phyloP scores from a whole-genome alignment of 177 flowering plant genomes.

The Tripterygium wilfordii region DNA sequence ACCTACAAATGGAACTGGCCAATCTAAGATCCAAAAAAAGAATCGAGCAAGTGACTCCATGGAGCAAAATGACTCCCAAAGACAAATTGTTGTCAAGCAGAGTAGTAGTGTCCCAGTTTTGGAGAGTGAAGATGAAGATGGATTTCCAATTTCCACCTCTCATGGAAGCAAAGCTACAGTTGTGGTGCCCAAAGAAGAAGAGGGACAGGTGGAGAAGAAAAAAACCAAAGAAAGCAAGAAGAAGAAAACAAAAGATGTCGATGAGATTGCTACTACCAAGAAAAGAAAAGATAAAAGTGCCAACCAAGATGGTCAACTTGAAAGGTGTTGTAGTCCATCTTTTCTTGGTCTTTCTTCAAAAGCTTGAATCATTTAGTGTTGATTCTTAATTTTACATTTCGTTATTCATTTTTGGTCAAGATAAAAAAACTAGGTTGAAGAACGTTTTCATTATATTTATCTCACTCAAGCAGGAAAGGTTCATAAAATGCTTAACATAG shows the following conservation, averaged over 20 bases:
- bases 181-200: conserved; percentile 16
- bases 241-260: conserved; percentile 29
- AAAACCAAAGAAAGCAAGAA: conserved; percentile 25
- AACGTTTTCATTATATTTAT: too few relatives aligned
- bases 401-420: too few relatives aligned
- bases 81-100: conserved; percentile 44
- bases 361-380: neutral
- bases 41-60: conserved; percentile 22
- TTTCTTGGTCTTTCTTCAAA: neutral
- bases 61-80: conserved; percentile 21
- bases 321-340: conserved; percentile 30
- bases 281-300: conserved; percentile 50
- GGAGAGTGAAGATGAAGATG: conserved; percentile 99
- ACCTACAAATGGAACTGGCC: conserved; percentile 31
- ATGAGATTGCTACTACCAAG: conserved; percentile 12
- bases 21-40: conserved; percentile 37
- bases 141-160: conserved; percentile 58
- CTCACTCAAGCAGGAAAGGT: too few relatives aligned
- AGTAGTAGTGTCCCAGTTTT: conserved; percentile 19
- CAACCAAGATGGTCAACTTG: conserved; percentile 27
- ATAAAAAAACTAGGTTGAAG: too few relatives aligned
- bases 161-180: conserved; percentile 11
- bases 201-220: conserved; percentile 17
- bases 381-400: too few relatives aligned
- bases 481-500: conserved; percentile 15